Base-by-base conservation (phyloP, 768 basidiomycete species). In the Lactifluus hygrophoroides region DNA sequence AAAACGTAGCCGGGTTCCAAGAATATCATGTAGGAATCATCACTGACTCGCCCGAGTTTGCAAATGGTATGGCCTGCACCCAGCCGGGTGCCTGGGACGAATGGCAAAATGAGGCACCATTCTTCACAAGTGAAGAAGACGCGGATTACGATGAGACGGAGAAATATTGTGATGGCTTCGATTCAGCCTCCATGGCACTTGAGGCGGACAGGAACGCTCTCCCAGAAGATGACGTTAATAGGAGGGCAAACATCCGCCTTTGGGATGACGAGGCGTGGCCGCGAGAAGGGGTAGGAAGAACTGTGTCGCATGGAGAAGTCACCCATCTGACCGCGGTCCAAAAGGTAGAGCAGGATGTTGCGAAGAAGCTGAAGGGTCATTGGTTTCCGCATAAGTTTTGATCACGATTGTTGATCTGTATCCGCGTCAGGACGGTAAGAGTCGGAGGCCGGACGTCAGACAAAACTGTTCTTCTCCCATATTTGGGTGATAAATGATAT, bases 381-480 rank as follows among this genome's bases (percentile, higher is more conserved):
- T 90, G 88, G 88, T 71, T 76, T 25, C 87, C 84, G 0, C 80
- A 84, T 55, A 78, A 73, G 58, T 71, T 81, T 42, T 86, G 71
- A 68, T 67, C 57, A 52, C 42, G 46, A 13, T 44, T n/a, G n/a
- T 44, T 35, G 35, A 55, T 19, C 28, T 32, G 21, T 23, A 25
- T 25, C 48, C 21, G 30, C 19, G 9, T 52, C 5, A 21, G 45
- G 16, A 43, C 34, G 14, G 9, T 38, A 16, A 38, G 34, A 35
- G 14, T 19, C 25, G 21, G 16, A 13, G 9, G 30, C 42, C n/a
- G 13, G 44, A 19, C 38, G 34, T 35, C 23, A 17, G 14, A 30
- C 27, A 51, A 47, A 49, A 50, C n/a, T 2, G 32, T 40, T 32
- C 34, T 14, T 19, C 19, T n/a, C 14, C 50, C 50, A 16, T 6